These are phyloP conservation scores for Jimgerdemannia lactiflua DNA, from an alignment of 192 early-diverging fungal genomes.

Conservation along the genomic window DNA sequence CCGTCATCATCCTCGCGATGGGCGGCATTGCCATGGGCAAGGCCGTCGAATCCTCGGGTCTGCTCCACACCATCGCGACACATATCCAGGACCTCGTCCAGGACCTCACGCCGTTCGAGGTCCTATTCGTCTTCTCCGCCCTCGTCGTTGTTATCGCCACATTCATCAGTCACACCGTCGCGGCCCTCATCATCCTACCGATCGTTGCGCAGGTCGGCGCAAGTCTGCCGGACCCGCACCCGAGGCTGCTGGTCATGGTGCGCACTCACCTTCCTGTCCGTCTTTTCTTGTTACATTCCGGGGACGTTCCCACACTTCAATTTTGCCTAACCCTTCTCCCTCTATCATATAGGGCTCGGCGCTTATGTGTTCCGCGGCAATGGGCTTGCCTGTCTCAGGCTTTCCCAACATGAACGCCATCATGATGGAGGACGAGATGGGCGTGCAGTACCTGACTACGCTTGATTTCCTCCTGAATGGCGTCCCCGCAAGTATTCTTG, in stretches of 20 bases:
- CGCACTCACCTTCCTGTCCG: conserved; percentile 21
- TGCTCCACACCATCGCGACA: conserved; percentile 75
- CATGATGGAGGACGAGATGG: conserved; percentile 84
- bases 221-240: conserved; percentile 72
- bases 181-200: conserved; percentile 92
- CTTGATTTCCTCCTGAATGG: conserved; percentile 85
- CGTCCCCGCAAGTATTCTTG: conserved; percentile 69
- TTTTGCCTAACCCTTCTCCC: conserved; percentile 5
- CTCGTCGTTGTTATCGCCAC: conserved; percentile 84
- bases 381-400: conserved; percentile 90
- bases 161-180: conserved; percentile 96
- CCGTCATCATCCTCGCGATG: conserved; percentile 88
- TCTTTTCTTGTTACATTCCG: conserved; percentile 6
- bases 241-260: conserved; percentile 79
- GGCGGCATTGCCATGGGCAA: conserved; percentile 94
- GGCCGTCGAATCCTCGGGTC: conserved; percentile 84
- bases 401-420: conserved; percentile 99
- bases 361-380: conserved; percentile 85
- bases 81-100: conserved; percentile 63
- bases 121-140: conserved; percentile 72
- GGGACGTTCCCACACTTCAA: conserved; percentile 16
- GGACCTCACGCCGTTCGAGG: conserved; percentile 66
- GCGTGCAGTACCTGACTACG: conserved; percentile 78
- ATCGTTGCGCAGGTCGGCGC: conserved; percentile 89
- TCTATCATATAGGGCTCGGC: conserved; percentile 49